Evolutionary conservation across 306 rosid species (phyloP), one percentile per base, ranked within the genome.

Genomic region (Bauhinia variegata): DNA sequence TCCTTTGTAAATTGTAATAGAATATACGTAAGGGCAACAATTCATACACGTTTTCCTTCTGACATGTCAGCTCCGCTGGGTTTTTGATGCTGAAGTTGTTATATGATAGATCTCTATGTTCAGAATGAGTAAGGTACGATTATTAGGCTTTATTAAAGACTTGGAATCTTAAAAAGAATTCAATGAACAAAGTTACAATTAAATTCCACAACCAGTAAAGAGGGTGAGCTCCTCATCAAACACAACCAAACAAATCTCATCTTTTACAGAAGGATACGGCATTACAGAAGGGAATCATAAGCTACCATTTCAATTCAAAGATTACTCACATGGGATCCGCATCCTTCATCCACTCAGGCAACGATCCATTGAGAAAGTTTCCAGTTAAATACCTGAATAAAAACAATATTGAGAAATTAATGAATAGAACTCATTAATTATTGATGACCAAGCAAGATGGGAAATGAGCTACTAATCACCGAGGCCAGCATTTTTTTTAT

Each of bases 321-420:
- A 60, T 38, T 51, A 58, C 93, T 84, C 69, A 89, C 91, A 78
- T 62, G 31, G 16, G 46, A 16, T 49, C 15, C 5, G 73, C 68
- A 30, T 55, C 73, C 18, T 16, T 66, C 36, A 78, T 56, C 91
- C 88, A 84, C 11, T 37, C 19, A 12, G 89, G 91, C 33, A 79
- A 64, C 0, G 72, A n/a, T 79, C 96, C 96, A 46, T 72, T 77
- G 11, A 89, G 78, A 74, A 19, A 13, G 80, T 89, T 87, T 79
- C 95, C 88, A n/a, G 89, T 85, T 60, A 89, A 83, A 72, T 83
- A 81, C 63, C 96, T 89, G 47, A 6, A 14, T 4, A 15, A 39
- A 55, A 61, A 49, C 11, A 73, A 42, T 68, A 55, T 28, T 15
- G 60, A 38, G 7, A 50, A 57, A 31, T 56, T 11, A 70, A 36